phyloP scores from a whole-genome alignment of 2,329 filamentous ascomycete genomes.

The Calcarisporium arbuscula region DNA sequence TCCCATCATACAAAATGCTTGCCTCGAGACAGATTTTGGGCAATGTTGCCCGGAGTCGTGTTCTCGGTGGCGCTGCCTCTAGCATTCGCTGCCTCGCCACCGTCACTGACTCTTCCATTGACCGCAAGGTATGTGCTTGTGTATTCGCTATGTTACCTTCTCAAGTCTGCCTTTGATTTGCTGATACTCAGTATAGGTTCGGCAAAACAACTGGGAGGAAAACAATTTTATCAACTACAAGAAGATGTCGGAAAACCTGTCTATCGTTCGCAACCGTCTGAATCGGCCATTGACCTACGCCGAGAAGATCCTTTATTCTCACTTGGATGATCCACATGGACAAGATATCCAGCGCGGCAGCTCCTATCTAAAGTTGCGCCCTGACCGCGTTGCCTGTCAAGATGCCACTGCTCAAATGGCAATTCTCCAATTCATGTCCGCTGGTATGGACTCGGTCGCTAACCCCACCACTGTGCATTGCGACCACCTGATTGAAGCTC shows the following conservation, averaged over 20 bases:
- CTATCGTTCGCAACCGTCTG: slow-evolving; percentile 80
- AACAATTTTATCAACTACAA: slow-evolving; percentile 98
- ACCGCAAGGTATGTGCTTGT: slow-evolving; percentile 65
- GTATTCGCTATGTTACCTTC: slow-evolving; percentile 11
- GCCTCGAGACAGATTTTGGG: slow-evolving; percentile 66
- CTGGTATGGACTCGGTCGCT: slow-evolving; percentile 90
- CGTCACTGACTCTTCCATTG: slow-evolving; percentile 76
- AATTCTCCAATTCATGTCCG: slow-evolving; percentile 99
- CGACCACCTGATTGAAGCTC: slow-evolving; percentile 98
- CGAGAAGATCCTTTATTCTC: slow-evolving; percentile 99
- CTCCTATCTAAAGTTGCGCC: slow-evolving; percentile 94
- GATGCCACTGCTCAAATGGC: slow-evolving; percentile 99
- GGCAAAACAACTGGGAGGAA: slow-evolving; percentile 95
- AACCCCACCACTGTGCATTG: slow-evolving; percentile 97
- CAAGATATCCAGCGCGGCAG: slow-evolving; percentile 95
- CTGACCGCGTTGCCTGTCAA: slow-evolving; percentile 97
- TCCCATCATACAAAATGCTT: slow-evolving; percentile 50
- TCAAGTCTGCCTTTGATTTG: not conserved
- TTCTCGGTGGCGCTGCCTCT: slow-evolving; percentile 48
- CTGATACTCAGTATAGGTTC: slow-evolving; percentile 45
- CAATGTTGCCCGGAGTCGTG: slow-evolving; percentile 55
- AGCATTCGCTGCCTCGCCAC: slow-evolving; percentile 73
- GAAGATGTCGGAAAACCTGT: slow-evolving; percentile 98
- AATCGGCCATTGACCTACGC: slow-evolving; percentile 91
- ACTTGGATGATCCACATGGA: slow-evolving; percentile 91